Conservation (phyloP, 2,329 filamentous ascomycete species). For the Echinosphaeria canescens region DNA sequence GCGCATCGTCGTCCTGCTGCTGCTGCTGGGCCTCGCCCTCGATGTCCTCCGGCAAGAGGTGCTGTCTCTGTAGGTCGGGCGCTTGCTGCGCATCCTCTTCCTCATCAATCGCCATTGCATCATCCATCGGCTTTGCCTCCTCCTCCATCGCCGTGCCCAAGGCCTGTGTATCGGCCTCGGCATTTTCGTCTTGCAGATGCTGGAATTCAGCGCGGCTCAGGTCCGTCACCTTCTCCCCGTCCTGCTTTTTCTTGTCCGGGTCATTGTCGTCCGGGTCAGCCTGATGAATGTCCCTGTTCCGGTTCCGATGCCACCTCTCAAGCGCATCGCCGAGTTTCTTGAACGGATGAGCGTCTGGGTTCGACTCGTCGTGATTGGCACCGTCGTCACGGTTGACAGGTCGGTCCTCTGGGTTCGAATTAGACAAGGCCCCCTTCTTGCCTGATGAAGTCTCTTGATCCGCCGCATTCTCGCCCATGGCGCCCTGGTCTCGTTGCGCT, state of each 20-base stretch:
- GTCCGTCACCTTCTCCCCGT: conserved; percentile 49
- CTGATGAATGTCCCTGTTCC: conserved; percentile 60
- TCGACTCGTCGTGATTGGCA: conserved; percentile 19
- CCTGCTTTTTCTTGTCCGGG: conserved; percentile 23
- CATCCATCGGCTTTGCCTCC: conserved; percentile 66
- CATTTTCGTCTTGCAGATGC: conserved; percentile 70
- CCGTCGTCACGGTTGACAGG: conserved; percentile 20
- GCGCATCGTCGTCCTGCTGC: conserved; percentile 22
- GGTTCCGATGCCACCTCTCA: conserved; percentile 80
- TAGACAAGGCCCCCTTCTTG: conserved; percentile 34
- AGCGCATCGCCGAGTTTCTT: conserved; percentile 87
- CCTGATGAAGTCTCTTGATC: conserved; percentile 40
- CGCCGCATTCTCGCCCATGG: conserved; percentile 39
- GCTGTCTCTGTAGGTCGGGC: conserved; percentile 16
- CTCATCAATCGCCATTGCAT: conserved; percentile 70
- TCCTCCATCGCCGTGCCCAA: conserved; percentile 78
- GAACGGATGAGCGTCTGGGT: conserved; percentile 44
- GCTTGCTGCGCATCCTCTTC: conserved; percentile 29
- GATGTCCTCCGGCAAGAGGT: conserved; percentile 5
- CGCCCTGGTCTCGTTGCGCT: conserved; percentile 41
- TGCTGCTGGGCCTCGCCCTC: conserved; percentile 14
- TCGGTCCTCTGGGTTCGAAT: conserved; percentile 22
- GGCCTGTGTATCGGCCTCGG: conserved; percentile 71
- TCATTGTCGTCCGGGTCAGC: conserved; percentile 31
- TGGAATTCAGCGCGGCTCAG: conserved; percentile 79